These are phyloP conservation scores for Boletus patriciae DNA, from an alignment of 768 basidiomycete genomes.

Conservation along the genomic window DNA sequence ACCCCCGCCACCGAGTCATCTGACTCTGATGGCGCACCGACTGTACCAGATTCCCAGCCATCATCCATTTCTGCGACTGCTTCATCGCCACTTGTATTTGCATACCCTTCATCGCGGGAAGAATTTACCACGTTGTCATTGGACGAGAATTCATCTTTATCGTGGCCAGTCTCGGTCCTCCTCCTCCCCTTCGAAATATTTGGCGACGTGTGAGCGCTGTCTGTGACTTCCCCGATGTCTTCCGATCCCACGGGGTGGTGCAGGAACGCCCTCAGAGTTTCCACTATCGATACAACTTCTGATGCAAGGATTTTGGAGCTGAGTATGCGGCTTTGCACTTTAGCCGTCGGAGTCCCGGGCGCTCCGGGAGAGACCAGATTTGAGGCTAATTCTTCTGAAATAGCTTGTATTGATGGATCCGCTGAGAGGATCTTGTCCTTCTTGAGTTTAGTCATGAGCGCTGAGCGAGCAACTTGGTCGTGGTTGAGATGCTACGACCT, in stretches of 20 bases:
- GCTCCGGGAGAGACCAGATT: constrained; percentile 35
- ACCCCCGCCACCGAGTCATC: constrained; percentile 41
- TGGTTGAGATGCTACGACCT: constrained; percentile 52
- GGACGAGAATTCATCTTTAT: constrained; percentile 1
- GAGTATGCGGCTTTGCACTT: constrained; percentile 69
- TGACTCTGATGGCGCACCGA: constrained; percentile 28
- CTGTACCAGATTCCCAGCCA: constrained; percentile 46
- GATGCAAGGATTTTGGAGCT: constrained; percentile 75
- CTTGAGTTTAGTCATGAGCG: constrained; percentile 68
- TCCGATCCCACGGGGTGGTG: constrained; percentile 24
- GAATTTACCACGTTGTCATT: not conserved
- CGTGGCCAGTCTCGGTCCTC: not conserved
- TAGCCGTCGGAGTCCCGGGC: constrained; percentile 48
- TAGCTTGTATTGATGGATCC: constrained; percentile 48
- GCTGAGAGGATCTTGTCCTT: constrained; percentile 64
- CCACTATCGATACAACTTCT: constrained; percentile 53
- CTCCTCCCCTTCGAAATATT: constrained; percentile 15
- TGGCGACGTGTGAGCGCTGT: constrained; percentile 12
- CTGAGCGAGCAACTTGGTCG: constrained; percentile 59
- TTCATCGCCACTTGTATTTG: constrained; percentile 14
- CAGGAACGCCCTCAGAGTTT: constrained; percentile 47
- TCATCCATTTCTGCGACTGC: constrained; percentile 15
- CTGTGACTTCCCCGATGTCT: constrained; percentile 19
- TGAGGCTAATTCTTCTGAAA: constrained; percentile 45
- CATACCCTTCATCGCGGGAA: constrained; percentile 22